phyloP scores from a whole-genome alignment of 164 flowering plant genomes.

The Vitis labrusca region DNA sequence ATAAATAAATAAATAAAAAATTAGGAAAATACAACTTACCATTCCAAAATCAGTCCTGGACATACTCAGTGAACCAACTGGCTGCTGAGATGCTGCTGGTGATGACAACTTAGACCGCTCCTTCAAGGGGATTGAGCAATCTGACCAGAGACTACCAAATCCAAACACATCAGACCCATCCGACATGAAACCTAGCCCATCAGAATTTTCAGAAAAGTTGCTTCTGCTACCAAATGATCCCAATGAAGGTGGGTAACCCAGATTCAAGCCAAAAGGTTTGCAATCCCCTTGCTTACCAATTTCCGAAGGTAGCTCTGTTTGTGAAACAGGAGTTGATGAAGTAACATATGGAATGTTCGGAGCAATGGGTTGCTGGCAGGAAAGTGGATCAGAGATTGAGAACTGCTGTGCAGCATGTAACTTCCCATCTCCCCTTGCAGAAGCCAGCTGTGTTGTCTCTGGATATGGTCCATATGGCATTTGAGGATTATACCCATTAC shows the following conservation, averaged over 20 bases:
- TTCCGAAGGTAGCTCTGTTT: constrained; percentile 51
- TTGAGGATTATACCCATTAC: constrained; percentile 81
- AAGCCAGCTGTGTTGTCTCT: constrained; percentile 70
- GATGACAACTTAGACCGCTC: constrained; percentile 61
- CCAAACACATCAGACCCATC: constrained; percentile 67
- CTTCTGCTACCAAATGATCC: constrained; percentile 58
- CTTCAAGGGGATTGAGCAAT: constrained; percentile 65
- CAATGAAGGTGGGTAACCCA: constrained; percentile 50
- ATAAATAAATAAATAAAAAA: neutral
- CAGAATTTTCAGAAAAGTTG: constrained; percentile 45
- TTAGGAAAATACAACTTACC: constrained; percentile 34
- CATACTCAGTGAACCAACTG: constrained; percentile 55
- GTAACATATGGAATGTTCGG: constrained; percentile 59
- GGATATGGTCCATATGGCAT: constrained; percentile 95
- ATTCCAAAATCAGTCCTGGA: constrained; percentile 60
- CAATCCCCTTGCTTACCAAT: constrained; percentile 55
- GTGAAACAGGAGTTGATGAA: constrained; percentile 66
- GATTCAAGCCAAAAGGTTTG: constrained; percentile 57
- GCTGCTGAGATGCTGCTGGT: constrained; percentile 66
- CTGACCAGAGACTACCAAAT: constrained; percentile 67
- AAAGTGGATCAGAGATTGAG: constrained; percentile 64
- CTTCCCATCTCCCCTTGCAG: constrained; percentile 64
- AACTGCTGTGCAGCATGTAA: constrained; percentile 51
- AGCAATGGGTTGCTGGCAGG: constrained; percentile 67
- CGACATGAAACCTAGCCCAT: constrained; percentile 42